Base-by-base conservation (phyloP, 2,329 filamentous ascomycete species). In the Macrophomina pseudophaseolina region DNA sequence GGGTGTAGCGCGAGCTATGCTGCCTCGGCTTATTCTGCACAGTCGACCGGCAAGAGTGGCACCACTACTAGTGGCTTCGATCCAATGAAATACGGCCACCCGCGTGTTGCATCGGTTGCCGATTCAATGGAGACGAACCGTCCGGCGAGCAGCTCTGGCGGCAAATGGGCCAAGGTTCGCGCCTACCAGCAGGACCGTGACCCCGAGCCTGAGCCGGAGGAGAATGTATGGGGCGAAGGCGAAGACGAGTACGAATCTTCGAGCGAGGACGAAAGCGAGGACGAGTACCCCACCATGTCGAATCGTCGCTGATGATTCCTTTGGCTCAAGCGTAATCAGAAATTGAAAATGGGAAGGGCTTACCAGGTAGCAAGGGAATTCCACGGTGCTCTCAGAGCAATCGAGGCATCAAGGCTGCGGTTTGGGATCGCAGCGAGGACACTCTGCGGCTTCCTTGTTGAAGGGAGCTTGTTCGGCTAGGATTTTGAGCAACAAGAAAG, bases 231-330 rank as follows among this genome's bases (percentile, higher is more conserved):
- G 74, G 72, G 74, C 46, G 70, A 70, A 11, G 74, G 72, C 74
- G 75, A 65, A 4, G 70, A 72, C 38, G 69, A 72, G 38, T 68
- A 78, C 79, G 64, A 79, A 75, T 73, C 75, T 9, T 62, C 58
- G 1, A 62, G 72, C 33, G 76, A 83, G 56, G 73, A 75, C 59
- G 77, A 77, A 28, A 75, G 78, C 42, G 72, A 76, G 32, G 74
- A 72, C 8, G 76, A 78, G 7, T 62, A 23, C 75, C 74, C 54
- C 73, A 65, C 28, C n/a, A 6, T 28, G 8, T 23, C 9, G 8
- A 7, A 5, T 12, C 33, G 33, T 8, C 52, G n/a, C 7, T 8
- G 32, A 14, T 40, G 32, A 40, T 8, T 16, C 30, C 6, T 5
- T 7, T 9, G 5, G 16, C n/a, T 1, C 16, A n/a, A 28, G 23